phyloP scores from a whole-genome alignment of 352 stramenopile genomes.

The Globisporangium canariense region DNA sequence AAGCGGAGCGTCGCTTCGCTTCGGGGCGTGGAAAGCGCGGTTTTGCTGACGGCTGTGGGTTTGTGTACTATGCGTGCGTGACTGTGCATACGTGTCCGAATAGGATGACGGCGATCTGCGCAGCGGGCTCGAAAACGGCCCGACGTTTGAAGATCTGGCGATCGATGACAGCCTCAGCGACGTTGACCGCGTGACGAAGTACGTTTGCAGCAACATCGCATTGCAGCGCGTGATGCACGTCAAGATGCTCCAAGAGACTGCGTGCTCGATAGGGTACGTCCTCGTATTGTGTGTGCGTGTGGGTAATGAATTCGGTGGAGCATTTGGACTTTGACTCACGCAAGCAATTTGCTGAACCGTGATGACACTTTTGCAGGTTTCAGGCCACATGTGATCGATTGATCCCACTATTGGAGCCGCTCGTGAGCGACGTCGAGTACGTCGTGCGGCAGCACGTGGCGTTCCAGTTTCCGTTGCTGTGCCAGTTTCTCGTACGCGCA shows the following conservation, averaged over 20 bases:
- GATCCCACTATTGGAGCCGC: slow-evolving; percentile 85
- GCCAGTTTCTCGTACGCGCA: slow-evolving; percentile 50
- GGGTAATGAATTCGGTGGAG: not conserved
- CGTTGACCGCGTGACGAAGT: slow-evolving; percentile 93
- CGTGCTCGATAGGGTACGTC: slow-evolving; percentile 58
- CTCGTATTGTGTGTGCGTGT: not conserved
- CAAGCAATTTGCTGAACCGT: not conserved
- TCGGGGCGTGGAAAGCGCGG: not conserved
- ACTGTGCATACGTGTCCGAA: not conserved
- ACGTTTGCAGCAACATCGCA: slow-evolving; percentile 94
- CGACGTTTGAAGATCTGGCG: slow-evolving; percentile 98
- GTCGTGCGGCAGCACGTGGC: slow-evolving; percentile 95
- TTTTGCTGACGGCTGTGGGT: not conserved
- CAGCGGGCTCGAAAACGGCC: slow-evolving; percentile 36
- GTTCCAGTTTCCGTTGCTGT: slow-evolving; percentile 86
- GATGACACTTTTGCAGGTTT: slow-evolving; percentile 44
- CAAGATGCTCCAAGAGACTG: slow-evolving; percentile 93
- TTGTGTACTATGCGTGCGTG: not conserved
- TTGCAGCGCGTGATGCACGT: slow-evolving; percentile 97
- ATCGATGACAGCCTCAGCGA: slow-evolving; percentile 97
- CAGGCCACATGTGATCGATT: slow-evolving; percentile 80
- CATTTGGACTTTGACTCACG: not conserved
- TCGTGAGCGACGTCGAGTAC: slow-evolving; percentile 90
- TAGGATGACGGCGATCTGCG: slow-evolving; percentile 24
- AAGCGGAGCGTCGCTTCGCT: not conserved